These are phyloP conservation scores for Nematocida ausubeli DNA, from an alignment of 371 early-diverging fungal species.

Conservation along the genomic window DNA sequence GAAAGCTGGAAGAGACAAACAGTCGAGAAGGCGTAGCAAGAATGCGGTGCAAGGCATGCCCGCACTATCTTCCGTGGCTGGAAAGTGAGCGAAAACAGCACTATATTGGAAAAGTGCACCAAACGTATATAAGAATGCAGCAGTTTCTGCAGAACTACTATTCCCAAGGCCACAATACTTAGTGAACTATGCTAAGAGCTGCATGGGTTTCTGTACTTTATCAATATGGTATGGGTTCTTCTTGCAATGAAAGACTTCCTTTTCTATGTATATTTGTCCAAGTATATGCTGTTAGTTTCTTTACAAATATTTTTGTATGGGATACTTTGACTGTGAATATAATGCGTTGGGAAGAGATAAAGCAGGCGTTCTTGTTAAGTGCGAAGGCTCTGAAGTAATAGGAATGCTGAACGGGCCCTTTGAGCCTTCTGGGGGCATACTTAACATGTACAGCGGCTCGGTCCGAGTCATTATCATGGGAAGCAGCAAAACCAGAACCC, in stretches of 20 bases:
- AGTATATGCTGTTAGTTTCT: constrained; percentile 3
- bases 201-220: too few relatives aligned
- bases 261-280: too few relatives aligned
- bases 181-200: too few relatives aligned
- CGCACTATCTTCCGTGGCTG: constrained; percentile 7
- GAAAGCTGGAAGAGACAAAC: background rate
- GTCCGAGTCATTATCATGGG: constrained; percentile 18
- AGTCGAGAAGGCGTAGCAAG: background rate
- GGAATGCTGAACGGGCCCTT: constrained; percentile 37
- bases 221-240: too few relatives aligned
- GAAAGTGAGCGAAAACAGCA: constrained; percentile 19
- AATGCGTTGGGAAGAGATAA: constrained; percentile 29
- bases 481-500: background rate
- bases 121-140: constrained; percentile 31
- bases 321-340: constrained; percentile 45
- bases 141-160: constrained; percentile 4
- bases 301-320: constrained; percentile 17
- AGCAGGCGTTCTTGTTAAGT: background rate
- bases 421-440: constrained; percentile 23
- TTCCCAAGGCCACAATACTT: too few relatives aligned
- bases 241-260: too few relatives aligned
- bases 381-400: constrained; percentile 8
- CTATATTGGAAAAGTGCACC: constrained; percentile 21
- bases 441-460: constrained; percentile 13
- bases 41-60: constrained; percentile 15